phyloP scores from a whole-genome alignment of 164 flowering plant genomes.

The Berberis vulgaris region DNA sequence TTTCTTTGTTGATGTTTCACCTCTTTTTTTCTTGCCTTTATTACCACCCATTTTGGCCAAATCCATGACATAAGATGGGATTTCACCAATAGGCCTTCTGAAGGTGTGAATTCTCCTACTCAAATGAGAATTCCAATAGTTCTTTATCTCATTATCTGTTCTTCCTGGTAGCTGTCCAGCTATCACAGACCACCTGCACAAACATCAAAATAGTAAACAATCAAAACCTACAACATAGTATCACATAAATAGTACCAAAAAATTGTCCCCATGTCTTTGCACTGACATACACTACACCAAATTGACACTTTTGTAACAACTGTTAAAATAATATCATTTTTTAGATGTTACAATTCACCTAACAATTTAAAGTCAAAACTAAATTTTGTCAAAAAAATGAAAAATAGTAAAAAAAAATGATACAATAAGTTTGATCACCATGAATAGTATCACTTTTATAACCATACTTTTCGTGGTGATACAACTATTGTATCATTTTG shows the following conservation, averaged over 20 bases:
- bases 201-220: neutral
- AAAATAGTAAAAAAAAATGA: too few species aligned
- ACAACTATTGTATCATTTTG: too few species aligned
- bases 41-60: conserved; percentile 4
- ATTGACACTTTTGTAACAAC: too few species aligned
- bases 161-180: conserved; percentile 76
- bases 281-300: too few species aligned
- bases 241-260: neutral
- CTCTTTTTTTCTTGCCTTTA: conserved; percentile 23
- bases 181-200: conserved; percentile 75
- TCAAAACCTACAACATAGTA: neutral
- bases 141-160: conserved; percentile 90
- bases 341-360: too few species aligned
- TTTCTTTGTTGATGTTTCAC: conserved; percentile 24
- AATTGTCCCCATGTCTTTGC: neutral
- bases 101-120: conserved; percentile 55
- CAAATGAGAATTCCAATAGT: conserved; percentile 83
- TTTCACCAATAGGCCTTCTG: conserved; percentile 17
- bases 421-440: too few species aligned
- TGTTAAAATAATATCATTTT: too few species aligned
- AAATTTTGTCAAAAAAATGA: too few species aligned
- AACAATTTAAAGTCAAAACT: too few species aligned
- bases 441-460: too few species aligned
- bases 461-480: too few species aligned
- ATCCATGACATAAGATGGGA: conserved; percentile 11